Conservation (phyloP, 768 basidiomycete genomes). For the Boletus eberwhitei region DNA sequence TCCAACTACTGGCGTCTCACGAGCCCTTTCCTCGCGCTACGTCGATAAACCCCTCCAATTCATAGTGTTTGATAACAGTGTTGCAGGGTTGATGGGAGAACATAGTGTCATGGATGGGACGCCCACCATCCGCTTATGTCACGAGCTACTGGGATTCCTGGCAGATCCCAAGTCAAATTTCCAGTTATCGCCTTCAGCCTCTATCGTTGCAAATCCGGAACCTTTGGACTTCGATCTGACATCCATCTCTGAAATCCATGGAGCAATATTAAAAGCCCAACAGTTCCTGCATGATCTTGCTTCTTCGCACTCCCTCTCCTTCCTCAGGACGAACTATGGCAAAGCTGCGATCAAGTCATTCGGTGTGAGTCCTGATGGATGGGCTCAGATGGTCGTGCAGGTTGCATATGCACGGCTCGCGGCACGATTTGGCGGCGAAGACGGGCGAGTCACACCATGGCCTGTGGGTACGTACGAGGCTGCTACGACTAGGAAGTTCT, state of each 20-base stretch:
- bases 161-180: slow-evolving; percentile 63
- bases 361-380: slow-evolving; percentile 89
- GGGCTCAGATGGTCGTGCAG: slow-evolving; percentile 92
- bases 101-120: slow-evolving; percentile 92
- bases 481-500: slow-evolving; percentile 84
- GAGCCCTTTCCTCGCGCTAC: slow-evolving; percentile 73
- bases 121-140: slow-evolving; percentile 69
- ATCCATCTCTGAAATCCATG: slow-evolving; percentile 27
- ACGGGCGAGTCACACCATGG: slow-evolving; percentile 34
- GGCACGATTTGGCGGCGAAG: slow-evolving; percentile 25
- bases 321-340: slow-evolving; percentile 71
- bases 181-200: slow-evolving; percentile 34
- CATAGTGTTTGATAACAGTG: slow-evolving; percentile 77
- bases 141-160: slow-evolving; percentile 62
- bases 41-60: slow-evolving; percentile 90
- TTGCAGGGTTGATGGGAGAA: slow-evolving; percentile 89
- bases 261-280: slow-evolving; percentile 57
- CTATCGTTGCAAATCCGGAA: slow-evolving; percentile 33
- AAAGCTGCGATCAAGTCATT: slow-evolving; percentile 84
- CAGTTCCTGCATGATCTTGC: slow-evolving; percentile 54
- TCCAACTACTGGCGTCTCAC: slow-evolving; percentile 15
- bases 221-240: slow-evolving; percentile 66
- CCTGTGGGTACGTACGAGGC: slow-evolving; percentile 90
- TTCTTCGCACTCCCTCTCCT: slow-evolving; percentile 59
- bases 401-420: slow-evolving; percentile 79